Percentiles rank a stretch among this genome's conserved stretches.
Conservation (phyloP, 371 early-diverging fungal species). For the Syncephalastrum racemosum region DNA sequence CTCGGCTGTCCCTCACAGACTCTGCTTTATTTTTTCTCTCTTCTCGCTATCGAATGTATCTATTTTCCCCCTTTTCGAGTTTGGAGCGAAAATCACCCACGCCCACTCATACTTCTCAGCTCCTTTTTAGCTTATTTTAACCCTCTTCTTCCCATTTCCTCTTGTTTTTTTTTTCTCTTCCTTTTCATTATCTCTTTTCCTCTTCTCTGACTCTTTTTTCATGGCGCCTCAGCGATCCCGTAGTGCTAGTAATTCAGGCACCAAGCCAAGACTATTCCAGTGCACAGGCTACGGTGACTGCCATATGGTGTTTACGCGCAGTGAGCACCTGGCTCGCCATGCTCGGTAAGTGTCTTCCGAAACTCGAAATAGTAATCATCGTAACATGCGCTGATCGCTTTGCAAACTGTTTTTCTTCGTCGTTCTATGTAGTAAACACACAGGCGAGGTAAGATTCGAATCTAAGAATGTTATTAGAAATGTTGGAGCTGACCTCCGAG, state of each 20-base stretch:
- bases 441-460: conserved; percentile 46
- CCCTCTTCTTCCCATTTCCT: conserved; percentile 8
- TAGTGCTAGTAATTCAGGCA: conserved; percentile 12
- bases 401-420: conserved; percentile 7
- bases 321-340: conserved; percentile 62
- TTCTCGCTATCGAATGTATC: no score
- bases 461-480: background rate
- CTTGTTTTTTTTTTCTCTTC: background rate
- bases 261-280: conserved; percentile 53
- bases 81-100: background rate
- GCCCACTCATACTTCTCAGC: background rate
- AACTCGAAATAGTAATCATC: background rate
- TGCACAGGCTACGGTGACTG: conserved; percentile 63
- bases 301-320: conserved; percentile 61
- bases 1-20: no score
- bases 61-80: no score
- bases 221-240: conserved; percentile 16
- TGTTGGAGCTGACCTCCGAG: background rate
- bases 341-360: conserved; percentile 40
- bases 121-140: conserved; percentile 15
- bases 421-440: conserved; percentile 48
- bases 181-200: conserved; percentile 6
- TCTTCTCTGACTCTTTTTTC: conserved; percentile 6
- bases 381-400: conserved; percentile 6
- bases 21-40: no score